Evolutionary conservation across 192 early-diverging fungal genomes (phyloP).

Genomic region (Backusella westeae): DNA sequence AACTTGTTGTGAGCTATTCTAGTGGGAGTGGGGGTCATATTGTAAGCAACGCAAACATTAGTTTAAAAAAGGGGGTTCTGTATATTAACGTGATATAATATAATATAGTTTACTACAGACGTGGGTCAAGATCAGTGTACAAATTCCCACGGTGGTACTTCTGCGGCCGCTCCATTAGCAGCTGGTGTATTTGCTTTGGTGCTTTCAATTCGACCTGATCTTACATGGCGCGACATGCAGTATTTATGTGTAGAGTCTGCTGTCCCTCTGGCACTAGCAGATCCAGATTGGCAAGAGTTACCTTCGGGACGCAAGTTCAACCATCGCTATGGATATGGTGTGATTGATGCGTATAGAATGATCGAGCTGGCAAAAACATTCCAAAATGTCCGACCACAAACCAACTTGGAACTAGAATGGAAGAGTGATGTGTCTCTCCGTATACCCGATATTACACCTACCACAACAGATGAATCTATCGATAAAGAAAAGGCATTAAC

Average conservation of each 20-base stretch:
- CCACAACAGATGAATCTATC: neutral
- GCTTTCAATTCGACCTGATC: constrained; percentile 82
- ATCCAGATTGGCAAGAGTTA: constrained; percentile 72
- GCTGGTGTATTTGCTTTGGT: constrained; percentile 90
- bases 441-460: constrained; percentile 20
- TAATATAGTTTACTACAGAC: constrained; percentile 79
- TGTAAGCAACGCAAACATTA: constrained; percentile 60
- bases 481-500: constrained; percentile 8
- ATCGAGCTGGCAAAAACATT: constrained; percentile 77
- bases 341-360: constrained; percentile 77
- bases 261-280: constrained; percentile 63
- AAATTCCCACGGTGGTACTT: constrained; percentile 84
- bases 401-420: constrained; percentile 42
- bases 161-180: constrained; percentile 92
- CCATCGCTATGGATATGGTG: constrained; percentile 95
- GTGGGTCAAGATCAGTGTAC: constrained; percentile 75
- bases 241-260: constrained; percentile 80
- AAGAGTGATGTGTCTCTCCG: neutral
- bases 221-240: constrained; percentile 94
- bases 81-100: neutral
- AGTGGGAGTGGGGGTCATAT: constrained; percentile 76
- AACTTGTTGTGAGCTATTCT: constrained; percentile 86
- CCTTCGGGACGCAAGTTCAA: constrained; percentile 75
- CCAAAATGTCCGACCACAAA: constrained; percentile 64
- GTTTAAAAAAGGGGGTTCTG: constrained; percentile 41